These are phyloP conservation scores for Begonia peltatifolia DNA, from an alignment of 306 rosid species.

Conservation along the genomic window DNA sequence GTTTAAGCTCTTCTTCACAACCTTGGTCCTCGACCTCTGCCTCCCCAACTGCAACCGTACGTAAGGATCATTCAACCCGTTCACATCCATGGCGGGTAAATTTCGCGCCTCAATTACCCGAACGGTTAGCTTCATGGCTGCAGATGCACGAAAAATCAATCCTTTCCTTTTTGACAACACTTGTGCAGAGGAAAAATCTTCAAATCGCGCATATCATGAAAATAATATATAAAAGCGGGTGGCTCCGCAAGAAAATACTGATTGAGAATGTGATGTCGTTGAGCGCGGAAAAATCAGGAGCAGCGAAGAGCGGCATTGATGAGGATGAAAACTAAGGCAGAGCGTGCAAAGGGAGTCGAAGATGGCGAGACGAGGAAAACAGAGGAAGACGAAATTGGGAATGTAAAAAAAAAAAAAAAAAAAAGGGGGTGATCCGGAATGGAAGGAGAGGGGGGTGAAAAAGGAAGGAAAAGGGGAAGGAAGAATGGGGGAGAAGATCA, in stretches of 20 bases:
- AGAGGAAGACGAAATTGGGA: background rate
- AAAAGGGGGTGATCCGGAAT: too few species aligned
- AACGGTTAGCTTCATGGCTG: slow-evolving; percentile 61
- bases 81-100: slow-evolving; percentile 36
- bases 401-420: background rate
- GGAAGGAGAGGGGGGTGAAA: slow-evolving; percentile 1
- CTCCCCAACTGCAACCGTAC: slow-evolving; percentile 68
- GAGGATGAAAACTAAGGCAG: background rate
- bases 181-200: background rate
- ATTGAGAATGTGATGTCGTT: too few species aligned
- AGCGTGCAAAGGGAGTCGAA: background rate
- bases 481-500: background rate
- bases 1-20: slow-evolving; percentile 52
- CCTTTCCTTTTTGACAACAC: background rate
- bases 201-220: background rate
- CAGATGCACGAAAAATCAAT: background rate
- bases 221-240: too few species aligned
- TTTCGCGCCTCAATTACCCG: slow-evolving; percentile 74
- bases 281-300: background rate
- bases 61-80: slow-evolving; percentile 58
- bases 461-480: background rate
- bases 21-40: slow-evolving; percentile 64
- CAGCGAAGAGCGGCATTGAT: background rate
- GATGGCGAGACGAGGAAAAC: background rate
- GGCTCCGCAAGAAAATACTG: too few species aligned